phyloP scores from a whole-genome alignment of 441 rosid genomes.

The Hura crepitans region DNA sequence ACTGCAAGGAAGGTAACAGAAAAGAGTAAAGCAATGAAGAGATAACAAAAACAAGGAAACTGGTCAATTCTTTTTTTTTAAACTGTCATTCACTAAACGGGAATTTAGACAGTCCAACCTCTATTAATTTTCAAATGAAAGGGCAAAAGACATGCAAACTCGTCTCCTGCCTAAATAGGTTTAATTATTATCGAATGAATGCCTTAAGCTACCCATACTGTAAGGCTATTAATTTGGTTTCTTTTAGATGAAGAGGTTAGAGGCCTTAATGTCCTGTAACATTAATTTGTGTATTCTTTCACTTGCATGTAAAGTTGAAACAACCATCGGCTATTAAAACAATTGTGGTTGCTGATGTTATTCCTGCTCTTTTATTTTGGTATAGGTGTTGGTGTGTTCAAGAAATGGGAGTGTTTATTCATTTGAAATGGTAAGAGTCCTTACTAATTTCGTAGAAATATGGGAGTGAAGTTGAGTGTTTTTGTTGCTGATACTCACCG shows the following conservation, averaged over 20 bases:
- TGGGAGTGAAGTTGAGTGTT: constrained; percentile 1
- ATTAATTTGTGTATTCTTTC: background rate
- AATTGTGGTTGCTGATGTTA: background rate
- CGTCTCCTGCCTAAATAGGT: background rate
- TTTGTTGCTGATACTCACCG: constrained; percentile 8
- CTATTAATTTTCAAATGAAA: background rate
- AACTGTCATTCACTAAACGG: too few species aligned
- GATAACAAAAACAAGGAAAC: too few species aligned
- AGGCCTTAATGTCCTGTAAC: background rate
- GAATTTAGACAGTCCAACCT: too few species aligned
- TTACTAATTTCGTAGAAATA: background rate
- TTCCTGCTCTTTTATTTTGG: constrained; percentile 10
- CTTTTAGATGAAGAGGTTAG: too few species aligned
- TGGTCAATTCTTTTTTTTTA: too few species aligned
- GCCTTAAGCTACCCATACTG: too few species aligned
- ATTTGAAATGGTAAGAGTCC: constrained; percentile 52
- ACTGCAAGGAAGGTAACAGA: too few species aligned
- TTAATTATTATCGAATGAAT: too few species aligned
- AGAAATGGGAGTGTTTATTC: constrained; percentile 79
- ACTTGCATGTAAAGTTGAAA: background rate
- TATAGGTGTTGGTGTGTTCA: constrained; percentile 74
- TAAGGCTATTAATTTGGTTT: too few species aligned
- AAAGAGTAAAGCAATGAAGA: too few species aligned
- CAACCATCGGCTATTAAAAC: background rate
- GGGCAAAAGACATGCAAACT: background rate